phyloP scores from a whole-genome alignment of 129 eudicot genomes.

The Saposhnikovia divaricata region DNA sequence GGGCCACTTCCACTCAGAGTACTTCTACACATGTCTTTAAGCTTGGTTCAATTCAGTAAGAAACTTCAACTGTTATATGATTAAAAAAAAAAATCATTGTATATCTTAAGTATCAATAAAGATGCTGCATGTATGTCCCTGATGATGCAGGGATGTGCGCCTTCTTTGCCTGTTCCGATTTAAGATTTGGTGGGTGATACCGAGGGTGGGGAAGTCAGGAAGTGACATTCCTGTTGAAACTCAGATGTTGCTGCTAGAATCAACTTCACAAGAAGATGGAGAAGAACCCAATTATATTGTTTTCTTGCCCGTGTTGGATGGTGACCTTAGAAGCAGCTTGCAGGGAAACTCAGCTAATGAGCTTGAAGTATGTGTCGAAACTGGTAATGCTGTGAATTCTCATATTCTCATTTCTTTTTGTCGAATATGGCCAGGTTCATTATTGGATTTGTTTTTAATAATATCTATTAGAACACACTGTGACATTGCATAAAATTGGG shows the following conservation, averaged over 20 bases:
- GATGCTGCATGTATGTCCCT: neutral
- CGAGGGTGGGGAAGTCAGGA: constrained; percentile 36
- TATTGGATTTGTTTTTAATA: neutral
- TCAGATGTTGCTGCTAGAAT: constrained; percentile 40
- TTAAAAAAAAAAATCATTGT: no score
- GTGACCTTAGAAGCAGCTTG: constrained; percentile 35
- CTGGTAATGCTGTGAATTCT: constrained; percentile 20
- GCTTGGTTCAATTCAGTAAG: constrained; percentile 35
- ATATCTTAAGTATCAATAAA: neutral
- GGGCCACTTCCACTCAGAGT: constrained; percentile 24
- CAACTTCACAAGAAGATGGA: constrained; percentile 8
- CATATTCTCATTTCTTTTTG: neutral
- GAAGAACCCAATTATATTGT: constrained; percentile 20
- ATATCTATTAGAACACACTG: neutral
- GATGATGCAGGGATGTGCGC: constrained; percentile 27
- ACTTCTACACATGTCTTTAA: constrained; percentile 32
- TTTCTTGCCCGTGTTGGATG: constrained; percentile 36
- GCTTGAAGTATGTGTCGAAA: constrained; percentile 40
- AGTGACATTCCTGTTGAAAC: constrained; percentile 41
- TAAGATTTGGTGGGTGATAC: constrained; percentile 44
- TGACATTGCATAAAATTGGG: neutral
- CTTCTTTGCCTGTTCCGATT: constrained; percentile 29
- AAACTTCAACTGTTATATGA: neutral
- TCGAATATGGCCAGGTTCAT: neutral
- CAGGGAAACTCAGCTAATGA: constrained; percentile 36